Conservation (phyloP, 2,329 filamentous ascomycete species). For the Colletotrichum falcatum region DNA sequence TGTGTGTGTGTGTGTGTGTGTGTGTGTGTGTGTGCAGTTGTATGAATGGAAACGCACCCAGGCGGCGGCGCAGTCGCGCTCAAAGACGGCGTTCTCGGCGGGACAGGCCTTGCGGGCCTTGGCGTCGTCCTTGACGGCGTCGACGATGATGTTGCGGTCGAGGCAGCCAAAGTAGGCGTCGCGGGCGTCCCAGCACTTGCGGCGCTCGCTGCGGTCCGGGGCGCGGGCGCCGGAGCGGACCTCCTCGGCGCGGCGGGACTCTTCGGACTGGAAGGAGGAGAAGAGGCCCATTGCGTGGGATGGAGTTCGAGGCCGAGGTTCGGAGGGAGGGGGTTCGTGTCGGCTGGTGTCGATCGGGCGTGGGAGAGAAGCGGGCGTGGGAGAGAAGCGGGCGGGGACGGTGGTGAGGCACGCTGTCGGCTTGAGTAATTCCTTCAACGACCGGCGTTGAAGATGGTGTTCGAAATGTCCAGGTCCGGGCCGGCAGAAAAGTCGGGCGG, state of each 20-base stretch:
- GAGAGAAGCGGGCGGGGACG: too few relatives aligned
- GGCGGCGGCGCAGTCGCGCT: slow-evolving; percentile 86
- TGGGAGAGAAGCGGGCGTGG: too few relatives aligned
- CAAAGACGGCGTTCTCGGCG: slow-evolving; percentile 69
- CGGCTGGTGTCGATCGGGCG: not conserved
- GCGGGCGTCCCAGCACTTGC: slow-evolving; percentile 88
- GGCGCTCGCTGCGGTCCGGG: slow-evolving; percentile 85
- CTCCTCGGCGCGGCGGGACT: slow-evolving; percentile 63
- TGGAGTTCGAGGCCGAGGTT: not conserved
- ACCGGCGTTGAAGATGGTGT: not conserved
- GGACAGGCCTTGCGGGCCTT: slow-evolving; percentile 55
- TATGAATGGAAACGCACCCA: slow-evolving; percentile 90
- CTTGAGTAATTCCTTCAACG: not conserved
- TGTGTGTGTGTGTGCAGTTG: too few relatives aligned
- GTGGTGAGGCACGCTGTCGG: too few relatives aligned
- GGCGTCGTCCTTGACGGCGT: slow-evolving; percentile 64
- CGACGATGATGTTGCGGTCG: slow-evolving; percentile 83
- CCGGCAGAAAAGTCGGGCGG: slow-evolving; percentile 26
- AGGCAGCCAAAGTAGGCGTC: slow-evolving; percentile 91
- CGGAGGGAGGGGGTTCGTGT: too few relatives aligned
- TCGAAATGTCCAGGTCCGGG: slow-evolving; percentile 1
- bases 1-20: too few relatives aligned
- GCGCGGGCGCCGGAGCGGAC: slow-evolving; percentile 73
- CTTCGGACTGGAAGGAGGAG: slow-evolving; percentile 54
- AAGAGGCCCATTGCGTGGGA: slow-evolving; percentile 61